Base-by-base conservation (phyloP, 805 yeast species). In the Candida insectalens region DNA sequence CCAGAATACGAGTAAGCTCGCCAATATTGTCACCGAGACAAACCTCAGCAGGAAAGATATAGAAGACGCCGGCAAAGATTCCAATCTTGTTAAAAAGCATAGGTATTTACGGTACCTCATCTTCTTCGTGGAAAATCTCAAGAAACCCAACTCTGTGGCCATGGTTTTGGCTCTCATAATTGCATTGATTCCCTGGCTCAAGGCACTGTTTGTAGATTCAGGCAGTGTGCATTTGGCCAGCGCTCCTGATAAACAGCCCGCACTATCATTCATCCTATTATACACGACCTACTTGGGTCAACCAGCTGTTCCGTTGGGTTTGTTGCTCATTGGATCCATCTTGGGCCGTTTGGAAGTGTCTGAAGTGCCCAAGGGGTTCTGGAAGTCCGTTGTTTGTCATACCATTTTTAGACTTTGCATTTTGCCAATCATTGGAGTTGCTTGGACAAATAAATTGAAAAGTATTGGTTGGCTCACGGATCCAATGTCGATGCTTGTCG, bases 291-390 rank as follows among this genome's bases (percentile, higher is more conserved):
- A 72, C 41, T 51, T 68, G 2, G 76, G 76, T 1, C 40, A 42
- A 14, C 77, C 79, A 1, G 63, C 71, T 20, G 79, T 73, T 29
- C 79, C 79, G 2, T 38, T 71, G 26, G 79, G 79, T 0, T 55
- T 73, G 33, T 44, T 71, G 13, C 46, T 73, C 22, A 51, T 73
- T 30, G 79, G 79, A 1, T 72, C 77, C 8, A 64, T 76, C 5
- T 58, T 73, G 19, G 65, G 76, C 4, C 47, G 78, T 25, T 57
- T 73, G 38, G 62, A 67, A 37, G 57, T 73, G 14, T 61, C 57
- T 12, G 40, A 50, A 6, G 56, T 71, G 45, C 71, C 74, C 47
- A 44, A 54, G 13, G 77, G 77, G 0, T 73, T 72, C 49, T 72
- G 77, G 77, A 71, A 70, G 46, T 64, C 71, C 2, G 73, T 71